Conservation (phyloP, 2,329 filamentous ascomycete species). For the Onygenales sp. region DNA sequence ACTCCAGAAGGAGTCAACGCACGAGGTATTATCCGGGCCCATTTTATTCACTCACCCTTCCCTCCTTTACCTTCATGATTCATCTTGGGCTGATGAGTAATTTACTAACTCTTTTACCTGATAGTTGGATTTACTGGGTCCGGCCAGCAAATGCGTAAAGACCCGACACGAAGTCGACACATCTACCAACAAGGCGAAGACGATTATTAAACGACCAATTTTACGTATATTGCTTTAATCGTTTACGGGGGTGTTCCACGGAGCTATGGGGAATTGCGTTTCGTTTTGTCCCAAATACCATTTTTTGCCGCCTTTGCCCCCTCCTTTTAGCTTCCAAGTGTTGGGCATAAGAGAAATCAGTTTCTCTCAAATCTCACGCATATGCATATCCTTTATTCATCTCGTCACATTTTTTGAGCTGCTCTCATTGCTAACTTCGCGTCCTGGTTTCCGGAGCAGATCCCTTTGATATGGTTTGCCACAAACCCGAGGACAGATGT, state of each 20-base stretch:
- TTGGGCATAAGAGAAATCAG: too few species aligned
- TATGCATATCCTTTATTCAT: background rate
- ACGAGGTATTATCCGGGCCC: slow-evolving; percentile 54
- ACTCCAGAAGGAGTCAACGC: slow-evolving; percentile 79
- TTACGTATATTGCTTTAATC: background rate
- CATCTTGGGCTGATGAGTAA: background rate
- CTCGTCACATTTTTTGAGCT: background rate
- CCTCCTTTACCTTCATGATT: background rate
- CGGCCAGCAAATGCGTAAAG: slow-evolving; percentile 91
- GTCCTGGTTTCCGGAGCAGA: slow-evolving; percentile 1
- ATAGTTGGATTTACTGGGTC: slow-evolving; percentile 93
- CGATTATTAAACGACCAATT: slow-evolving; percentile 31
- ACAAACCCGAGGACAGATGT: background rate
- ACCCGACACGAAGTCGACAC: slow-evolving; percentile 69
- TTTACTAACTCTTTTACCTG: slow-evolving; percentile 15
- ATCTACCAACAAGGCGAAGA: slow-evolving; percentile 73
- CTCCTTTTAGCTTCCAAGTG: background rate
- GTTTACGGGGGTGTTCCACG: background rate
- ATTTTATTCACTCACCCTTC: background rate
- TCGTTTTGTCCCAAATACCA: background rate
- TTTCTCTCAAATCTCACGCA: background rate
- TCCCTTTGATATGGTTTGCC: background rate
- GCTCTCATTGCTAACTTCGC: slow-evolving; percentile 3
- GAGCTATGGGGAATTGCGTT: background rate
- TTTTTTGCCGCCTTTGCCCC: background rate